These are phyloP conservation scores for Trichoderma hamatum DNA, from an alignment of 2,329 filamentous ascomycete species.

Conservation along the genomic window DNA sequence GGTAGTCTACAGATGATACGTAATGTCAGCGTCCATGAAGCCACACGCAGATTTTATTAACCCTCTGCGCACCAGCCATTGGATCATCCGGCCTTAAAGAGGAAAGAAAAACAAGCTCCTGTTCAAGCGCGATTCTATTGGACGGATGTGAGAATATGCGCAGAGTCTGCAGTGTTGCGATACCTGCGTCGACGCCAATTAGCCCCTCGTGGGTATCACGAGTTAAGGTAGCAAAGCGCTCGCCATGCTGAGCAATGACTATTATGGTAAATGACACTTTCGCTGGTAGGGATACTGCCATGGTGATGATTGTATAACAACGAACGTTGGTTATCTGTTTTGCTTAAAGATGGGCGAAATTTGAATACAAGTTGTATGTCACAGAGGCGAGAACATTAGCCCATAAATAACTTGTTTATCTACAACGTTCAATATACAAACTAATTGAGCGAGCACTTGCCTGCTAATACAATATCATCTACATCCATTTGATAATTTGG, in stretches of 20 bases:
- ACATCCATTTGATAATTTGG: not conserved
- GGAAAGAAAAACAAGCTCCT: slow-evolving; percentile 4
- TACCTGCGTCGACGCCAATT: not conserved
- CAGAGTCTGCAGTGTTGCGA: not conserved
- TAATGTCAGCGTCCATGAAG: not conserved
- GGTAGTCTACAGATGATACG: not conserved
- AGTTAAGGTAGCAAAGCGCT: not conserved
- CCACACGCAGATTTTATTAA: not conserved
- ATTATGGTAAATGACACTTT: not conserved
- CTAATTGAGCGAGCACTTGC: not conserved
- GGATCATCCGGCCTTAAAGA: not conserved
- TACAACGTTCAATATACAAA: not conserved
- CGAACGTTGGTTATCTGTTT: not conserved
- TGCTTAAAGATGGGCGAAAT: not conserved
- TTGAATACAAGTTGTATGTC: not conserved
- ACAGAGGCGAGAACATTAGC: not conserved
- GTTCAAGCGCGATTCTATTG: slow-evolving; percentile 16
- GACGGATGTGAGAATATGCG: not conserved
- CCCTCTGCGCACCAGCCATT: not conserved
- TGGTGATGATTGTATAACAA: not conserved
- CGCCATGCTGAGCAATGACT: not conserved
- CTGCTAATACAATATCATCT: not conserved
- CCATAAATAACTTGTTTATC: not conserved
- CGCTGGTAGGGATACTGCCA: not conserved
- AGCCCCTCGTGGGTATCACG: not conserved